These are phyloP conservation scores for Abelmoschus esculentus DNA, from an alignment of 345 rosid species.

Conservation along the genomic window DNA sequence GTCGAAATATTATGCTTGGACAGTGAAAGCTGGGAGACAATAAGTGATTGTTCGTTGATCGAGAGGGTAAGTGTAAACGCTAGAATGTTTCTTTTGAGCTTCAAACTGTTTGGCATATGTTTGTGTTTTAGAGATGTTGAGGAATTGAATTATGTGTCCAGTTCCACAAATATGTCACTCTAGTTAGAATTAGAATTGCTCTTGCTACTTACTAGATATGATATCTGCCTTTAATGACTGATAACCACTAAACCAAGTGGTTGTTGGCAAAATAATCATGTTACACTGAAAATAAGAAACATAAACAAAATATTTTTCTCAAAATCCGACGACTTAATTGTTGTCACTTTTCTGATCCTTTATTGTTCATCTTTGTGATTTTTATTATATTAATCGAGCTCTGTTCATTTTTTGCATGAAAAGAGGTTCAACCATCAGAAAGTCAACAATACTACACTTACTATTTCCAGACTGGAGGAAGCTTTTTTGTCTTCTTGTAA, in stretches of 20 bases:
- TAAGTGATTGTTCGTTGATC: conserved; percentile 26
- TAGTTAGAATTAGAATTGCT: neutral
- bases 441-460: too few relatives aligned
- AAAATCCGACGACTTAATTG: neutral
- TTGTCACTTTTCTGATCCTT: neutral
- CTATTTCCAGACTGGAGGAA: too few relatives aligned
- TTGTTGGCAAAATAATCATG: neutral
- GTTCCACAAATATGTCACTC: neutral
- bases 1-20: conserved; percentile 43
- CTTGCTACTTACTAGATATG: neutral
- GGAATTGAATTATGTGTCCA: neutral
- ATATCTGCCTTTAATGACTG: neutral
- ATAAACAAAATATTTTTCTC: neutral
- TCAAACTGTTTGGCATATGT: too few relatives aligned
- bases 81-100: neutral
- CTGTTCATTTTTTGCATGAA: conserved; percentile 4
- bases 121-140: neutral
- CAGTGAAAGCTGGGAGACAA: conserved; percentile 41
- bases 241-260: neutral
- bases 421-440: conserved; percentile 33
- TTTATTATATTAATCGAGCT: neutral
- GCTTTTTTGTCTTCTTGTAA: too few relatives aligned
- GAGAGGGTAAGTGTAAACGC: conserved; percentile 30
- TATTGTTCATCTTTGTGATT: neutral
- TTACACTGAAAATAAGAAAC: neutral